Evolutionary conservation across 2,329 filamentous ascomycete species (phyloP).

Genomic region (Fusarium subglutinans): DNA sequence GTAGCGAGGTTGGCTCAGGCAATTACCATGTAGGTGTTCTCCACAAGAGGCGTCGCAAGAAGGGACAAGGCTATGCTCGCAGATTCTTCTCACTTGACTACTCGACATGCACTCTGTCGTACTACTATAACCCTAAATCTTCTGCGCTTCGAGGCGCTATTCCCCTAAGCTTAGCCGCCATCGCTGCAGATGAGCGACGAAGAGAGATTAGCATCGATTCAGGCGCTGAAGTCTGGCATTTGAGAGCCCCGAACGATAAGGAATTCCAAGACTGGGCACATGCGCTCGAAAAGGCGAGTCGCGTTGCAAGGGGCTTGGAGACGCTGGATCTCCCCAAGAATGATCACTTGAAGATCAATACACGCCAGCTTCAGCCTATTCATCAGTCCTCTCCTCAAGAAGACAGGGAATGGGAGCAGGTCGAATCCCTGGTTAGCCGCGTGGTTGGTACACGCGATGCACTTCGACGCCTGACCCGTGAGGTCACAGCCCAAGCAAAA

Average conservation of each 20-base stretch:
- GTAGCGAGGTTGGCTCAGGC: slow-evolving; percentile 57
- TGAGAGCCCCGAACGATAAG: slow-evolving; percentile 81
- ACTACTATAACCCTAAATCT: slow-evolving; percentile 94
- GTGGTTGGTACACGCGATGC: slow-evolving; percentile 90
- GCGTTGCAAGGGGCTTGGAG: slow-evolving; percentile 67
- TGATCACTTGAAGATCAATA: slow-evolving; percentile 42
- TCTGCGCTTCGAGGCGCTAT: slow-evolving; percentile 92
- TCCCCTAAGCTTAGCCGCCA: slow-evolving; percentile 87
- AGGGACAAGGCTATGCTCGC: slow-evolving; percentile 90
- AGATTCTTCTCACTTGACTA: slow-evolving; percentile 97
- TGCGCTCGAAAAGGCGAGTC: slow-evolving; percentile 84
- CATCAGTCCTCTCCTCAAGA: slow-evolving; percentile 61
- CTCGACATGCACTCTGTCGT: slow-evolving; percentile 91
- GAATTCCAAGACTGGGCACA: slow-evolving; percentile 90
- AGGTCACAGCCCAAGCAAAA: slow-evolving; percentile 70
- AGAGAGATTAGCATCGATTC: slow-evolving; percentile 97
- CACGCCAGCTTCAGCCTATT: slow-evolving; percentile 39
- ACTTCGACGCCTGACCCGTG: slow-evolving; percentile 84
- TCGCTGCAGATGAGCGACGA: slow-evolving; percentile 87
- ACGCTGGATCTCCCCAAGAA: slow-evolving; percentile 40
- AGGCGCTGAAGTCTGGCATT: slow-evolving; percentile 95
- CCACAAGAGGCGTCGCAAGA: slow-evolving; percentile 90
- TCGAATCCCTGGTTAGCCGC: slow-evolving; percentile 85
- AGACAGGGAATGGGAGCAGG: slow-evolving; percentile 85
- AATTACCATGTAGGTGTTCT: slow-evolving; percentile 85